Percentiles rank a stretch among this genome's conserved stretches.
These are phyloP conservation scores for Suhomyces yuchorum DNA, from an alignment of 1,139 yeast genomes.

Conservation along the genomic window DNA sequence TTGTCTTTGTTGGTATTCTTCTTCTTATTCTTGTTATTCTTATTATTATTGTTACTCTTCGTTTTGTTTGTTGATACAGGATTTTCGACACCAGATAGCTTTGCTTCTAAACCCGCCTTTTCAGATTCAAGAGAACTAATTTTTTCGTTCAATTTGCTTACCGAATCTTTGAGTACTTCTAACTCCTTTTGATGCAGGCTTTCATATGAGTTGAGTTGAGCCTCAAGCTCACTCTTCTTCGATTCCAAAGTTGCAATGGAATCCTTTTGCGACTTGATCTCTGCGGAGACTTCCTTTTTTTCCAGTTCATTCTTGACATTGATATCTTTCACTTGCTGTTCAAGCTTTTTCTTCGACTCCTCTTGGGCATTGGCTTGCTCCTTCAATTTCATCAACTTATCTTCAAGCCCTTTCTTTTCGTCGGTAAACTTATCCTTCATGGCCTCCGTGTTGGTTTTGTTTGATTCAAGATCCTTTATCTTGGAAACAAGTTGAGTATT, in stretches of 20 bases:
- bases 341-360: neutral
- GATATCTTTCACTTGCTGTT: neutral
- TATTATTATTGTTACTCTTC: slow-evolving; percentile 7
- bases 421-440: neutral
- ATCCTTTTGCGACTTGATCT: slow-evolving; percentile 1
- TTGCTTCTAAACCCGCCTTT: neutral
- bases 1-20: neutral
- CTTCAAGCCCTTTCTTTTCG: slow-evolving; percentile 3
- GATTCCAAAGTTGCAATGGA: slow-evolving; percentile 3
- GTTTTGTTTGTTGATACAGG: slow-evolving; percentile 3
- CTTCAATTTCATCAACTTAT: slow-evolving; percentile 1
- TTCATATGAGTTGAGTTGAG: neutral
- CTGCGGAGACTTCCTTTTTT: neutral
- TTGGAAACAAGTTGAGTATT: neutral
- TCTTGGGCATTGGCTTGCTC: neutral
- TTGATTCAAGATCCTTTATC: slow-evolving; percentile 11
- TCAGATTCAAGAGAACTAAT: slow-evolving; percentile 1
- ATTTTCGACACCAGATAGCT: neutral
- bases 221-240: slow-evolving; percentile 6
- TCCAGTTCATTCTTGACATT: neutral
- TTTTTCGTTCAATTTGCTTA: slow-evolving; percentile 1
- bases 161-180: neutral
- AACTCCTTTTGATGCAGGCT: neutral
- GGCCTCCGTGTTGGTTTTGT: slow-evolving; percentile 8
- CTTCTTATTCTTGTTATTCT: slow-evolving; percentile 5